Base-by-base conservation (phyloP, 352 stramenopile genomes). In the Albugo candida region DNA sequence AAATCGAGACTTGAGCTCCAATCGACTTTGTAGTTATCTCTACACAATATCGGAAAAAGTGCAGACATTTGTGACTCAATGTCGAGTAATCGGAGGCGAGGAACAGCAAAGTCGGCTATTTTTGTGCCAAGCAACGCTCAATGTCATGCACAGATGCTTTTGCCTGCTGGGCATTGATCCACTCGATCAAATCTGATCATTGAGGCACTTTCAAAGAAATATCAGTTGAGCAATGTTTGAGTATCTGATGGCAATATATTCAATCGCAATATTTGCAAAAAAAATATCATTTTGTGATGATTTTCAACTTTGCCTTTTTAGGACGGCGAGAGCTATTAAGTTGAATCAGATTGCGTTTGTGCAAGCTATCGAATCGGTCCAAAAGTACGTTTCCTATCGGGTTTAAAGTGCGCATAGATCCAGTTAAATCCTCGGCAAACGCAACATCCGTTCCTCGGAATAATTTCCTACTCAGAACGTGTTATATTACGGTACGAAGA, bases 1-100 rank as follows among this genome's bases (percentile, higher is more conserved):
- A 37, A 72, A 97, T 55, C 75, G 89, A 42, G 91, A 98, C 60
- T 68, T 99, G 31, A 88, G 82, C 57, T 96, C 95, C 13, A 97
- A 99, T 72, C 83, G 94, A 18, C 74, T 99, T 50, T 99, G 95
- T 67, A 93, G 93, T 43, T 99, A 97, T 67, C 62, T 99, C 37
- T 98, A 99, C 76, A 93, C 88, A 42, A 55, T 99, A 18, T 78
- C 92, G 27, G 95, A 93, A 55, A 96, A 96, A 52, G 91, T 97
- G 42, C 96, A 96, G 48, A 92, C 95, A 31, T 99, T 99, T 69
- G 92, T 97, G 35, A 98, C 92, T n/a, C 71, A 97, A 46, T 99
- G 95, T 67, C 85, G 92, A 48, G 93, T 99, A 49, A 73, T 99
- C 39, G 91, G 84, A 36, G 93, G 72, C 52, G 68, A 82, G 10